phyloP scores from a whole-genome alignment of 257 asterid genomes.

The Gentiana straminea region DNA sequence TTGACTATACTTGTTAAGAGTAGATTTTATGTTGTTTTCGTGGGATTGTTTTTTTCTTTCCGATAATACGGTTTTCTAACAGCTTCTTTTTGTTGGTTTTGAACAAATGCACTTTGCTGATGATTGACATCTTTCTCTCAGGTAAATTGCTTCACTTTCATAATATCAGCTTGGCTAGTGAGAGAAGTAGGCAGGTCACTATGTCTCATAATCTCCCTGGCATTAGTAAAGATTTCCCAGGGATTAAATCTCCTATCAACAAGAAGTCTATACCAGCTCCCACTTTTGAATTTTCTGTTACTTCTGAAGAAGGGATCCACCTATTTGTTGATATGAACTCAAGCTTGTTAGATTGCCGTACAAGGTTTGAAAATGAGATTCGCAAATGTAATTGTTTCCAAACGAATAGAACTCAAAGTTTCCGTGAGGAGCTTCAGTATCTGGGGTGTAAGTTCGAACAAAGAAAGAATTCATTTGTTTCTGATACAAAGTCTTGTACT shows the following conservation, averaged over 20 bases:
- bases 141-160: too few relatives aligned
- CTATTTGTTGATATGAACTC: conserved; percentile 27
- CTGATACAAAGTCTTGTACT: conserved; percentile 6
- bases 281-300: conserved; percentile 22
- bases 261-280: conserved; percentile 5
- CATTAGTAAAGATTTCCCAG: neutral
- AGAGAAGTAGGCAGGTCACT: too few relatives aligned
- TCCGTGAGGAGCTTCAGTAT: conserved; percentile 21
- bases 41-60: too few relatives aligned
- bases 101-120: too few relatives aligned
- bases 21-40: too few relatives aligned
- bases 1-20: too few relatives aligned
- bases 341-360: conserved; percentile 13
- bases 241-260: conserved; percentile 11
- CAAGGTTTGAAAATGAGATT: conserved; percentile 13
- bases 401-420: conserved; percentile 16
- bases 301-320: conserved; percentile 22
- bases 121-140: too few relatives aligned
- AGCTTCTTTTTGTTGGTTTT: too few relatives aligned
- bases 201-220: neutral
- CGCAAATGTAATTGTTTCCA: conserved; percentile 10
- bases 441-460: conserved; percentile 11
- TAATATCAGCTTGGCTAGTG: too few relatives aligned
- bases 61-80: too few relatives aligned
- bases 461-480: conserved; percentile 7